These are phyloP conservation scores for Blastocladiella emersonii DNA, from an alignment of 371 early-diverging fungal genomes.

Conservation along the genomic window DNA sequence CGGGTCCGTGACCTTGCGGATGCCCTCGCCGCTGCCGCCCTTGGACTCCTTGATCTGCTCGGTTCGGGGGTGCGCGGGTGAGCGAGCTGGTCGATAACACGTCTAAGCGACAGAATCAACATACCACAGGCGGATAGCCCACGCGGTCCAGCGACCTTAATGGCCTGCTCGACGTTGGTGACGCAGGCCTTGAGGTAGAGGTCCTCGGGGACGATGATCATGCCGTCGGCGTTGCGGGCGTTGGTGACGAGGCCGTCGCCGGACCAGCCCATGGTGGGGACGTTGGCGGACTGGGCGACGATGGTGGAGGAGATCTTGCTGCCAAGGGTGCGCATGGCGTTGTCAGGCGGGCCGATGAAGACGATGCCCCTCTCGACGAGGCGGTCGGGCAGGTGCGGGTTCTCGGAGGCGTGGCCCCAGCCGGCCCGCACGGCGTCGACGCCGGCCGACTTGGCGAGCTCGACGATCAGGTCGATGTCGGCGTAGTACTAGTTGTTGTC, in stretches of 20 bases:
- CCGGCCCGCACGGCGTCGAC: conserved; percentile 72
- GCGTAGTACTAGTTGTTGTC: conserved; percentile 97
- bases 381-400: conserved; percentile 86
- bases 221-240: conserved; percentile 36
- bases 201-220: conserved; percentile 63
- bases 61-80: too few relatives aligned
- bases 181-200: conserved; percentile 70
- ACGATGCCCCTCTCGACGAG: conserved; percentile 63
- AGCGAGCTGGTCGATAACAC: too few relatives aligned
- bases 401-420: conserved; percentile 99
- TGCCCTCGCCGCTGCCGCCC: conserved; percentile 99
- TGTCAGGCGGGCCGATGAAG: conserved; percentile 97
- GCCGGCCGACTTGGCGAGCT: conserved; percentile 87
- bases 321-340: conserved; percentile 95
- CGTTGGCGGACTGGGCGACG: conserved; percentile 90
- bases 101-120: too few relatives aligned
- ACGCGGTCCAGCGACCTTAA: conserved; percentile 69
- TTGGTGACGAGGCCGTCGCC: conserved; percentile 62
- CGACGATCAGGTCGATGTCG: conserved; percentile 92
- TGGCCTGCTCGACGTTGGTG: conserved; percentile 55
- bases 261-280: conserved; percentile 92
- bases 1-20: conserved; percentile 71
- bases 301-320: conserved; percentile 98
- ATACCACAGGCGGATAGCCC: conserved; percentile 86
- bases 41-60: conserved; percentile 94